phyloP scores from a whole-genome alignment of 768 basidiomycete species.

The Boletellus ananas region DNA sequence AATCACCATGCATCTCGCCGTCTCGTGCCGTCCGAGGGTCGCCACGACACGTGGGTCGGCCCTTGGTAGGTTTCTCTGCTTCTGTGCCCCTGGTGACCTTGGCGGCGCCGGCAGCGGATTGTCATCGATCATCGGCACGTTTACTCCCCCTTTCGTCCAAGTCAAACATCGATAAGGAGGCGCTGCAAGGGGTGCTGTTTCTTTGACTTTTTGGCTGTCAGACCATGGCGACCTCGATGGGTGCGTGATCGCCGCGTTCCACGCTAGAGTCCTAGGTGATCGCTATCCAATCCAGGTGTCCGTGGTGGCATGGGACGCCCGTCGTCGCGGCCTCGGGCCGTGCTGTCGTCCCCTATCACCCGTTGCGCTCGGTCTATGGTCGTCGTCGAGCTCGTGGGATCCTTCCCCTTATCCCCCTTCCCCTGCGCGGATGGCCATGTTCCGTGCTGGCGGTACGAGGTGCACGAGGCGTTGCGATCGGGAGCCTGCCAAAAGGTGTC shows the following conservation, averaged over 20 bases:
- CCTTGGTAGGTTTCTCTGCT: neutral
- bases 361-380: neutral
- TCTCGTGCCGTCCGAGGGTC: conserved; percentile 5
- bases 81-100: neutral
- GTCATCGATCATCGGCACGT: neutral
- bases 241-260: neutral
- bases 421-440: neutral
- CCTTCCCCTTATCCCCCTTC: neutral
- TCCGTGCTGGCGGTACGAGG: conserved; percentile 3
- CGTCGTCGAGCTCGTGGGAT: neutral
- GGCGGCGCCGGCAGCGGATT: neutral
- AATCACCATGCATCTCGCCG: neutral
- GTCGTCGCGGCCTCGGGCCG: neutral
- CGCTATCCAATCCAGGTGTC: neutral
- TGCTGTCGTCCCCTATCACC: neutral
- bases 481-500: neutral
- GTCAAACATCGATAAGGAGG: neutral
- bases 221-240: neutral
- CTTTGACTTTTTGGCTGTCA: neutral
- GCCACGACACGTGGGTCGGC: neutral
- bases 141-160: neutral
- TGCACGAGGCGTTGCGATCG: neutral
- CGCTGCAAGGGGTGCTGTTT: neutral
- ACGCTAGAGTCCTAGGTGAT: neutral
- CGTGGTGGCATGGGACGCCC: neutral